These are phyloP conservation scores for Saprolegnia diclina DNA, from an alignment of 352 stramenopile genomes.

Conservation along the genomic window DNA sequence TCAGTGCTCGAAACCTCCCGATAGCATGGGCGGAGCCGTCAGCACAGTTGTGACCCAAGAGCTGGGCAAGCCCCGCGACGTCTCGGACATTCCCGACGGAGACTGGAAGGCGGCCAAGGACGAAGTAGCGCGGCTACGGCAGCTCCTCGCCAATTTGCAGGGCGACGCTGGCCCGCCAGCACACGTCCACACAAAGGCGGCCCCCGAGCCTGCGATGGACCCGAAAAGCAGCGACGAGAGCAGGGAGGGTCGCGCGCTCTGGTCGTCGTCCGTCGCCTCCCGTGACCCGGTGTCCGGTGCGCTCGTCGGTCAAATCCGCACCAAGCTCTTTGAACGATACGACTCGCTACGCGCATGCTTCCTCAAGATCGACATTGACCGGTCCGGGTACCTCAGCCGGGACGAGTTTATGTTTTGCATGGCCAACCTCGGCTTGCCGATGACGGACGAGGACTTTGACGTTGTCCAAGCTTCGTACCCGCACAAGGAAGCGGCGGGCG, in stretches of 20 bases:
- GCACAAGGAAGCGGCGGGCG: constrained; percentile 23
- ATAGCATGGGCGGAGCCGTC: neutral
- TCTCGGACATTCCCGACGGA: constrained; percentile 23
- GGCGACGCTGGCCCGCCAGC: neutral
- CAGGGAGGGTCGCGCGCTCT: constrained; percentile 11
- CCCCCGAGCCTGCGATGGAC: neutral
- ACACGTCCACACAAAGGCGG: neutral
- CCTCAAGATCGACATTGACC: constrained; percentile 23
- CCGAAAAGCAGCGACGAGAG: constrained; percentile 11
- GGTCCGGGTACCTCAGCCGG: constrained; percentile 17
- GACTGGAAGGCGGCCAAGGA: constrained; percentile 20
- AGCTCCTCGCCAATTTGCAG: neutral
- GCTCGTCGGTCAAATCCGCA: constrained; percentile 13
- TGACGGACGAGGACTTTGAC: constrained; percentile 17
- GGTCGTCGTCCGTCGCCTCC: neutral
- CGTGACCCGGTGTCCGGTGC: neutral
- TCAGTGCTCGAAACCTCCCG: neutral
- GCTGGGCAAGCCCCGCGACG: constrained; percentile 5
- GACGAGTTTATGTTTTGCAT: constrained; percentile 25
- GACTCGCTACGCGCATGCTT: constrained; percentile 15
- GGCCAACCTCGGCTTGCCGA: constrained; percentile 16
- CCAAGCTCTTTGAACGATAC: constrained; percentile 24
- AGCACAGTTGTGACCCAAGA: constrained; percentile 3
- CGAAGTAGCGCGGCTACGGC: constrained; percentile 15
- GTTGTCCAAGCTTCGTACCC: constrained; percentile 21